These are phyloP conservation scores for Sporobolomyces pararoseus DNA, from an alignment of 768 basidiomycete genomes.

Conservation along the genomic window DNA sequence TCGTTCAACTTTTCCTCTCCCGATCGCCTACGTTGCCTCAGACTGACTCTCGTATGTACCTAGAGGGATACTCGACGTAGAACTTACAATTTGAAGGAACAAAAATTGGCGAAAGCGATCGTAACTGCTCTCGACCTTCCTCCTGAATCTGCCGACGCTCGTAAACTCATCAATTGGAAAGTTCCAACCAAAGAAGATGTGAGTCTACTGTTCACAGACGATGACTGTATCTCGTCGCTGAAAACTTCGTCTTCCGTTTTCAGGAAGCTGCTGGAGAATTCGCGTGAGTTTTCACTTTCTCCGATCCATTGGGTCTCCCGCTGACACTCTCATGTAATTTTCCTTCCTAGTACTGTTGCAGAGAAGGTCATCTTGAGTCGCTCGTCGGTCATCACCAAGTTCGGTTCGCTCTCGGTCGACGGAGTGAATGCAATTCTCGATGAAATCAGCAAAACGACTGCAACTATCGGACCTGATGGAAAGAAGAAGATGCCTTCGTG, in stretches of 20 bases:
- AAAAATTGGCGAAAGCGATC: slow-evolving; percentile 85
- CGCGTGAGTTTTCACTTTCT: slow-evolving; percentile 8
- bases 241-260: too few species aligned
- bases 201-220: slow-evolving; percentile 1
- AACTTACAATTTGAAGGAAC: slow-evolving; percentile 91
- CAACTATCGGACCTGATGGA: background rate
- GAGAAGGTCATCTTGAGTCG: slow-evolving; percentile 81
- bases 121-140: slow-evolving; percentile 84
- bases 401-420: slow-evolving; percentile 71
- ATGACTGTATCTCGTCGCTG: too few species aligned
- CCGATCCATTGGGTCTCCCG: background rate
- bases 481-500: slow-evolving; percentile 51
- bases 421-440: slow-evolving; percentile 79
- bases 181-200: slow-evolving; percentile 49
- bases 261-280: slow-evolving; percentile 38
- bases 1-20: slow-evolving; percentile 1
- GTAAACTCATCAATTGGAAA: slow-evolving; percentile 73
- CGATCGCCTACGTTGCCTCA: too few species aligned
- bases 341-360: slow-evolving; percentile 60
- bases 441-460: slow-evolving; percentile 57
- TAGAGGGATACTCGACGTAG: slow-evolving; percentile 87
- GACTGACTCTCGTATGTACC: too few species aligned
- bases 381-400: slow-evolving; percentile 63
- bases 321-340: slow-evolving; percentile 59
- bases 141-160: slow-evolving; percentile 48